Evolutionary conservation across 1,284 basidiomycete species (phyloP), one percentile per base, ranked within the genome.

Genomic region (Sporisorium exsertum): DNA sequence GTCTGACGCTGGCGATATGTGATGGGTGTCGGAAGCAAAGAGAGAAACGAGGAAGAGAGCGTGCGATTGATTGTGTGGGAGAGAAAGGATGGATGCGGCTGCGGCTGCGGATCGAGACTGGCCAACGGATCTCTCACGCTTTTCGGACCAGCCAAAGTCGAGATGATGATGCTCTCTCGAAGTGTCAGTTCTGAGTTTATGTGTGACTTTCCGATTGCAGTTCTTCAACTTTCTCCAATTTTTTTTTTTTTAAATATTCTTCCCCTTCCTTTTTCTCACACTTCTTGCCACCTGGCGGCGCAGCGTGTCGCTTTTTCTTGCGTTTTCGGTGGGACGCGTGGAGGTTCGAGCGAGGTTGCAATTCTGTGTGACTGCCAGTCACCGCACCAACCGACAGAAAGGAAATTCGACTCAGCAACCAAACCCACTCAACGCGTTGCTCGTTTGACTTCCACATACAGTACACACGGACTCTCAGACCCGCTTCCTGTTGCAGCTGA

Each of bases 351-450:
- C 29, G 49, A 50, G 49, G 27, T n/a, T 43, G 42, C 10, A 10
- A 10, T 10, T 32, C 18, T 29, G 47, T 29, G 47, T 49, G 26
- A 24, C 9, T 15, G 5, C 5, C 47, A 2, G 15, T 29, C 24
- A 16, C 29, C 27, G 16, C 26, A 18, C 15, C 27, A 16, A n/a
- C n/a, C 47, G 9, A 50, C 40, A 32, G 22, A 49, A 49, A 49
- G n/a, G 47, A 32, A 50, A 10, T 5, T 32, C 10, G 24, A 47
- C 24, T 47, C 26, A 16, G 24, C 45, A 15, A 20, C 20, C 16
- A 29, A 26, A n/a, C 27, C 20, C 35, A 53, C 33, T 53, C 37
- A 53, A 53, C 52, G 52, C 52, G 52, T 53, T 37, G 35, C n/a
- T 53, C 37, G 32, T 37, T 6, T 53, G 46, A 26, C 37, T 32